Percentiles rank a stretch among this genome's conserved stretches.
Evolutionary conservation across 2,329 filamentous ascomycete species (phyloP).

Genomic region (Cercospora beticola): DNA sequence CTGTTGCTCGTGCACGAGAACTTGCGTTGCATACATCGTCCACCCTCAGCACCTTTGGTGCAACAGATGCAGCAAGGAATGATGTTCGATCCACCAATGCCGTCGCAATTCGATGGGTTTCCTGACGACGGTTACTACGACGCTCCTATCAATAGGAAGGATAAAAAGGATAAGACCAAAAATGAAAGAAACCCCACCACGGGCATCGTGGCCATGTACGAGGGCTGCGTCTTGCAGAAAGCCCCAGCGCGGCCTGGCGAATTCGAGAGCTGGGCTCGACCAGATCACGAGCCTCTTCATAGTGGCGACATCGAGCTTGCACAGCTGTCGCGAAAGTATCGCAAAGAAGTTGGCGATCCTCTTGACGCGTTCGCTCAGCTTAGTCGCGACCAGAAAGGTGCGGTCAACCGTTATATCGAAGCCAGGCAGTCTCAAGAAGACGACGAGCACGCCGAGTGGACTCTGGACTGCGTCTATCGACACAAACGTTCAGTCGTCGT

Average conservation of each 20-base stretch:
- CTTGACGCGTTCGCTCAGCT: constrained; percentile 5
- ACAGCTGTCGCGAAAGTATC: constrained; percentile 9
- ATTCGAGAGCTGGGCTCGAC: constrained; percentile 5
- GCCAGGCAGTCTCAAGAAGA: constrained; percentile 1
- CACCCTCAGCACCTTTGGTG: not conserved
- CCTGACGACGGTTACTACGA: not conserved
- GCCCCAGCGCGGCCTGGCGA: constrained; percentile 8
- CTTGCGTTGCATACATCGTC: not conserved
- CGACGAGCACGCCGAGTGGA: constrained; percentile 14
- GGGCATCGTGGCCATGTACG: not conserved
- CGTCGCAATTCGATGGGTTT: not conserved
- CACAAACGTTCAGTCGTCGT: not conserved
- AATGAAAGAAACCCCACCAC: not conserved
- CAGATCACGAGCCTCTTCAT: not conserved
- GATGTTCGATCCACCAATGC: not conserved
- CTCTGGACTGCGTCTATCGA: constrained; percentile 9
- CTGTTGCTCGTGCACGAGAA: not conserved
- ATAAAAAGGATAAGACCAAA: constrained; percentile 5
- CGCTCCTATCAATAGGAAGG: not conserved
- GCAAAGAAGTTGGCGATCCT: constrained; percentile 4
- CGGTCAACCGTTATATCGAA: constrained; percentile 8
- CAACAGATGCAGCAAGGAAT: not conserved
- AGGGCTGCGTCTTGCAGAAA: constrained; percentile 5
- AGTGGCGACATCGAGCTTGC: constrained; percentile 11
- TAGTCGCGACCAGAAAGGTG: constrained; percentile 3